Evolutionary conservation across 371 early-diverging fungal species (phyloP).

Genomic region (Apophysomyces elegans): DNA sequence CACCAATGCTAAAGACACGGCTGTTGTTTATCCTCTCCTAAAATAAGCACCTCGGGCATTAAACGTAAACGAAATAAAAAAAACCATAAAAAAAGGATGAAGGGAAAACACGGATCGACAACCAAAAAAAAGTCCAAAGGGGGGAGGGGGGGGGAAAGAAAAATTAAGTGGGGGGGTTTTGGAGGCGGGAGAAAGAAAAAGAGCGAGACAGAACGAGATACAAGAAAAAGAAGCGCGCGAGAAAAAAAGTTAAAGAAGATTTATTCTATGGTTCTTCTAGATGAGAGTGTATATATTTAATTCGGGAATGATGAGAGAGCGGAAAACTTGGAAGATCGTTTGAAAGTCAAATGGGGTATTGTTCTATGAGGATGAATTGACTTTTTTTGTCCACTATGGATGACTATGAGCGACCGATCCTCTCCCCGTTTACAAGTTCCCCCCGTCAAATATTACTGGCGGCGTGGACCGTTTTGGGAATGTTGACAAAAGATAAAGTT

Average conservation of each 20-base stretch:
- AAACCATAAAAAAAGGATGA: background rate
- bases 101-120: background rate
- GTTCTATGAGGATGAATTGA: too few relatives aligned
- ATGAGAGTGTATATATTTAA: background rate
- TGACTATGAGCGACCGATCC: too few relatives aligned
- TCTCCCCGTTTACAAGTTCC: too few relatives aligned
- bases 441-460: too few relatives aligned
- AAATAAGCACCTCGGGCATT: background rate
- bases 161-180: too few relatives aligned
- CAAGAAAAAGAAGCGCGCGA: background rate
- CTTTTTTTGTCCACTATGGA: too few relatives aligned
- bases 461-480: conserved; percentile 1
- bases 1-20: too few relatives aligned
- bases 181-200: background rate
- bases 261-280: background rate
- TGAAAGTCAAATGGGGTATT: too few relatives aligned
- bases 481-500: conserved; percentile 10
- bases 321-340: too few relatives aligned
- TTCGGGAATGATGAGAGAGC: too few relatives aligned
- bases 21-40: background rate
- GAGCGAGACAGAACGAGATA: background rate
- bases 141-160: background rate
- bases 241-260: background rate
- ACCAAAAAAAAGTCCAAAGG: background rate
- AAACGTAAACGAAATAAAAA: background rate